These are phyloP conservation scores for Jaltomata sinuosa DNA, from an alignment of 257 asterid genomes.

Conservation along the genomic window DNA sequence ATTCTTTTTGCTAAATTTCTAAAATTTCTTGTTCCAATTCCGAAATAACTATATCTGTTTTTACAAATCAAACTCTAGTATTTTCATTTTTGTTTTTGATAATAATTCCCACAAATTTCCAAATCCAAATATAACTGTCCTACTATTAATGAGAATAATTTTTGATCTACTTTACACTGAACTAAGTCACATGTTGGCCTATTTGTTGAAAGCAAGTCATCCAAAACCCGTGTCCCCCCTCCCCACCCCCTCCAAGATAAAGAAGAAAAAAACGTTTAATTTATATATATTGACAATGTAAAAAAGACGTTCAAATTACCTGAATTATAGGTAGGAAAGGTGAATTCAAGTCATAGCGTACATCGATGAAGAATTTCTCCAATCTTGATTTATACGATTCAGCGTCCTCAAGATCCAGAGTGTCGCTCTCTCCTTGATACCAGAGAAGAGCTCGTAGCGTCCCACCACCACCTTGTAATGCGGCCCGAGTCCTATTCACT, in stretches of 20 bases:
- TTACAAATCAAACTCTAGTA: too few species aligned
- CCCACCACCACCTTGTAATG: background rate
- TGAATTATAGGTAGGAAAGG: constrained; percentile 1
- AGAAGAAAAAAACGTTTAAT: background rate
- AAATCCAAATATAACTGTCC: background rate
- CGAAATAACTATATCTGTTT: too few species aligned
- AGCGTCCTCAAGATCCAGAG: background rate
- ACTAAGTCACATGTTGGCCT: background rate
- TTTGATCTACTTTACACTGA: background rate
- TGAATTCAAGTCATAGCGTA: background rate
- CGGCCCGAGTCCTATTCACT: background rate
- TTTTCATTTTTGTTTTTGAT: too few species aligned
- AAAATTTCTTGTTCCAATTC: too few species aligned
- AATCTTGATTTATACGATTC: background rate
- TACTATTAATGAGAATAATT: background rate
- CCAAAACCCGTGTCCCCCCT: background rate
- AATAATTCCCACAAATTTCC: too few species aligned
- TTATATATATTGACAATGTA: background rate
- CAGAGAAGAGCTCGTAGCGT: background rate
- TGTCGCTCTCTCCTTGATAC: constrained; percentile 7
- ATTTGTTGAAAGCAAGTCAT: background rate
- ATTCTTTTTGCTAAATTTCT: too few species aligned
- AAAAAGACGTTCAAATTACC: background rate
- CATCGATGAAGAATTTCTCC: background rate
- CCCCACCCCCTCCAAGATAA: background rate